These are phyloP conservation scores for Sphagnum magellanicum DNA, from an alignment of 228 moss, liverwort and hornwort genomes.

Conservation along the genomic window DNA sequence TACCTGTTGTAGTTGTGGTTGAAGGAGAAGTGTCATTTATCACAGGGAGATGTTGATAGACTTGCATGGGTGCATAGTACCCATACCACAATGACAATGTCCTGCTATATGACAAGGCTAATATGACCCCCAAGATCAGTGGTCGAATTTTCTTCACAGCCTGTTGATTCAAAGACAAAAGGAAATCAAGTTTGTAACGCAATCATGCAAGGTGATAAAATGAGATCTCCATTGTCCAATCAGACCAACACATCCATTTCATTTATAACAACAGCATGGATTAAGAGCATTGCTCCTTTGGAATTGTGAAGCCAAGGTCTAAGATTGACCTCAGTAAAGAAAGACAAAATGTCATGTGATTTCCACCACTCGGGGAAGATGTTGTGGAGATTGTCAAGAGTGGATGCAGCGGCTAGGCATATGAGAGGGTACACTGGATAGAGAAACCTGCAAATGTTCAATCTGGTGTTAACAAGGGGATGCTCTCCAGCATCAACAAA, in stretches of 20 bases:
- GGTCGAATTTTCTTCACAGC: slow-evolving; percentile 60
- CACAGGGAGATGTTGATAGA: slow-evolving; percentile 63
- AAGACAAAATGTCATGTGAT: slow-evolving; percentile 19
- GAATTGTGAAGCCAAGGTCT: not conserved
- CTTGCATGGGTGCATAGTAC: slow-evolving; percentile 89
- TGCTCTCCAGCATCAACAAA: not conserved
- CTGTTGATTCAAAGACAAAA: slow-evolving; percentile 10
- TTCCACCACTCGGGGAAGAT: slow-evolving; percentile 50
- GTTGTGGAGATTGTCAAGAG: slow-evolving; percentile 76
- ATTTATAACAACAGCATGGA: no score
- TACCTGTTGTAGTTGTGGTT: no score
- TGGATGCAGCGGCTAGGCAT: slow-evolving; percentile 85
- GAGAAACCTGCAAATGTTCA: slow-evolving; percentile 58
- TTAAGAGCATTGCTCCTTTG: no score
- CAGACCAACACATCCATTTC: no score
- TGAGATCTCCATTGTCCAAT: no score
- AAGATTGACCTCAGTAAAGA: slow-evolving; percentile 38
- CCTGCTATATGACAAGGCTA: slow-evolving; percentile 85
- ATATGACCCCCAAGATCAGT: slow-evolving; percentile 45
- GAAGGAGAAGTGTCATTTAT: slow-evolving; percentile 18
- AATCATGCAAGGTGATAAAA: no score
- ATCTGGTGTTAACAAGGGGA: not conserved
- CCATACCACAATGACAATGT: slow-evolving; percentile 75
- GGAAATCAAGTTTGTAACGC: no score
- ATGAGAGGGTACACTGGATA: slow-evolving; percentile 95